Conservation (phyloP, 208 protist genomes). For the Borovskyia barvae region DNA sequence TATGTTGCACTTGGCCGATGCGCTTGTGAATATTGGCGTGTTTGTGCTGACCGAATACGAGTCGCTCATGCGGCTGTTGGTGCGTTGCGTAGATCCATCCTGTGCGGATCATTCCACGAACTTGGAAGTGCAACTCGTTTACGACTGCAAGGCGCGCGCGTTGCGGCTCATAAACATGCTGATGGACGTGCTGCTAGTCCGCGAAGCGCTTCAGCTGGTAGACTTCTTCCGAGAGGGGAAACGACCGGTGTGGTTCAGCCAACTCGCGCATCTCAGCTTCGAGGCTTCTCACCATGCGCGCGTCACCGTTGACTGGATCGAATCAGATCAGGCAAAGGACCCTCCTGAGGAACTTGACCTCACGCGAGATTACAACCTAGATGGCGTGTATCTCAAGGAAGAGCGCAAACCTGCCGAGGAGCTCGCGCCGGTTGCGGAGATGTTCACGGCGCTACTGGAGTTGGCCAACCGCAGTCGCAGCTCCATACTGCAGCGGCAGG, state of each 20-base stretch:
- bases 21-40: slow-evolving; percentile 33
- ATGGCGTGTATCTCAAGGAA: not conserved
- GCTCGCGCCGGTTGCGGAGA: slow-evolving; percentile 17
- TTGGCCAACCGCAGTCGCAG: slow-evolving; percentile 27
- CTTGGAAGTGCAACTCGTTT: slow-evolving; percentile 31
- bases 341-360: not conserved
- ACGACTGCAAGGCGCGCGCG: slow-evolving; percentile 34
- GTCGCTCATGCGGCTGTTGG: slow-evolving; percentile 21
- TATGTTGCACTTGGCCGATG: slow-evolving; percentile 30
- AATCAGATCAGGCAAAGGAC: not conserved
- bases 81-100: slow-evolving; percentile 26
- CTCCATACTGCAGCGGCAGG: slow-evolving; percentile 28
- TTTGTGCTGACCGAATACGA: slow-evolving; percentile 36
- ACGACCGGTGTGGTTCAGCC: slow-evolving; percentile 9
- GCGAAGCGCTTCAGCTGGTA: slow-evolving; percentile 28
- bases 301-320: slow-evolving; percentile 1
- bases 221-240: slow-evolving; percentile 24
- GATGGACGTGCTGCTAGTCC: slow-evolving; percentile 31
- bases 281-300: too few relatives aligned
- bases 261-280: slow-evolving; percentile 24
- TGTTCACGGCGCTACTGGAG: slow-evolving; percentile 33
- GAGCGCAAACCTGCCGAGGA: not conserved
- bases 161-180: slow-evolving; percentile 34
- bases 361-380: not conserved
- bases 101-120: slow-evolving; percentile 18